These are phyloP conservation scores for Chaetomiaceae sp. DNA, from an alignment of 2,329 filamentous ascomycete species.

Conservation along the genomic window DNA sequence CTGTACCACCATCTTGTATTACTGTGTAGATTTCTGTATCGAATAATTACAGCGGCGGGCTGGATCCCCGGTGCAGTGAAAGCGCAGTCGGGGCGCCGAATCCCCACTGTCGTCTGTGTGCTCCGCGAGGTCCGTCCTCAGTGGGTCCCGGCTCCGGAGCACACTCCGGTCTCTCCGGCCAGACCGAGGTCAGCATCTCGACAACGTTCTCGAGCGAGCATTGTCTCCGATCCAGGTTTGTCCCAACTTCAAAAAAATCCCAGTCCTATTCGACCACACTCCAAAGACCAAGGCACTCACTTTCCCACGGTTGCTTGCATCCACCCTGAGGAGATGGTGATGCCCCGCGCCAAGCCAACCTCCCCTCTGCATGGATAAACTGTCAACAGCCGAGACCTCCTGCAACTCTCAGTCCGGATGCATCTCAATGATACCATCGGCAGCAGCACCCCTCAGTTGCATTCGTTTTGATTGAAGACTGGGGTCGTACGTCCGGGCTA, in stretches of 20 bases:
- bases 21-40: conserved; percentile 3
- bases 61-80: neutral
- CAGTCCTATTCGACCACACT: no score
- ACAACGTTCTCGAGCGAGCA: no score
- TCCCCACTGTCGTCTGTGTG: neutral
- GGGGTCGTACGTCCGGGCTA: neutral
- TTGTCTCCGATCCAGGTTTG: no score
- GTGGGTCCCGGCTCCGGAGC: no score
- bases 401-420: neutral
- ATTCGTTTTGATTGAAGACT: neutral
- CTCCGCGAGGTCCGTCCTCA: neutral
- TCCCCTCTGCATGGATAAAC: conserved; percentile 3
- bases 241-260: no score
- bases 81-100: neutral
- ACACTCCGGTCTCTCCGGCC: no score
- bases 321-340: no score
- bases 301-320: no score
- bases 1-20: conserved; percentile 20
- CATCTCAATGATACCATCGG: neutral
- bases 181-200: no score
- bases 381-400: conserved; percentile 7
- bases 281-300: neutral
- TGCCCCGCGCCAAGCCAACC: neutral
- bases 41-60: neutral
- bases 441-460: neutral